Conservation (phyloP, 2,329 filamentous ascomycete genomes). For the Alternaria ventricosa region DNA sequence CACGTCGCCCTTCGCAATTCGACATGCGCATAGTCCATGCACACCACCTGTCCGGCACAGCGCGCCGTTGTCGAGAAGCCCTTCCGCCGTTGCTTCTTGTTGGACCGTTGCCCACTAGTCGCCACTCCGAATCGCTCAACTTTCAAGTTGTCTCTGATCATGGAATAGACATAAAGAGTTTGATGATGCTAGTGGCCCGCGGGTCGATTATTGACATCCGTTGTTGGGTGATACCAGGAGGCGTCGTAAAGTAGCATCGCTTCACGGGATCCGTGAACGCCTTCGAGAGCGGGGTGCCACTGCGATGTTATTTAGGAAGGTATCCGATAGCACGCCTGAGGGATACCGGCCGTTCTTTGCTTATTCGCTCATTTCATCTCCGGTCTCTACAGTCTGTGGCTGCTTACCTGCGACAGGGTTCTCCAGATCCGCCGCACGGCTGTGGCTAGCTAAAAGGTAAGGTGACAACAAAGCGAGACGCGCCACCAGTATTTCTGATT, state of each 20-base stretch:
- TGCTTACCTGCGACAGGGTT: slow-evolving; percentile 33
- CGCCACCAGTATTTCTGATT: slow-evolving; percentile 38
- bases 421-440: slow-evolving; percentile 41
- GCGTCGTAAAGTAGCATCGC: slow-evolving; percentile 23
- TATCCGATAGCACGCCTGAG: slow-evolving; percentile 31
- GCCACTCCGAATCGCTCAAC: not conserved
- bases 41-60: slow-evolving; percentile 6
- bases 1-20: not conserved
- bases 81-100: slow-evolving; percentile 2
- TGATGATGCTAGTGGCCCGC: slow-evolving; percentile 18
- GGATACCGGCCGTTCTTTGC: slow-evolving; percentile 6
- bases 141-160: not conserved
- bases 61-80: slow-evolving; percentile 9
- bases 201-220: slow-evolving; percentile 9
- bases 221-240: slow-evolving; percentile 18
- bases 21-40: not conserved
- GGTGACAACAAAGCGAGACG: slow-evolving; percentile 25
- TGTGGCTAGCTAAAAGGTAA: slow-evolving; percentile 36
- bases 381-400: slow-evolving; percentile 5
- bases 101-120: not conserved
- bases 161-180: slow-evolving; percentile 5
- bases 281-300: slow-evolving; percentile 17
- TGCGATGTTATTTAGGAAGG: slow-evolving; percentile 13
- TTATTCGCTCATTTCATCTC: slow-evolving; percentile 27
- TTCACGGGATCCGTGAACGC: slow-evolving; percentile 5